Conservation (phyloP, 176 grass and related monocot species). For the Raddia distichophylla region DNA sequence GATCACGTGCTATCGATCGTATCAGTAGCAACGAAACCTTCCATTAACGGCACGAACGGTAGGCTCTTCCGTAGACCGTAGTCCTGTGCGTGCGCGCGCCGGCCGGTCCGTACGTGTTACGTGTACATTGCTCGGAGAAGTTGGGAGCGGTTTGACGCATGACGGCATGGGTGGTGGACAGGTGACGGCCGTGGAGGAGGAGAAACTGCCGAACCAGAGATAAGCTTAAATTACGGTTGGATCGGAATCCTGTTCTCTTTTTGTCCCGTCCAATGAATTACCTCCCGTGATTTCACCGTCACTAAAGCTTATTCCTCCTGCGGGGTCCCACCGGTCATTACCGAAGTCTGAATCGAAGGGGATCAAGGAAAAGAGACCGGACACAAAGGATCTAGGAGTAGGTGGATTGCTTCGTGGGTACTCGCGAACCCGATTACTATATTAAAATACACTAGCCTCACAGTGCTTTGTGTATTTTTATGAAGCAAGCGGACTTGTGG, state of each 20-base stretch:
- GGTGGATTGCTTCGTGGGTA: no score
- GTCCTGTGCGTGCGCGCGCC: no score
- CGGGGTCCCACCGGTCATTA: background rate
- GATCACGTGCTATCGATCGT: background rate
- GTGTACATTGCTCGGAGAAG: background rate
- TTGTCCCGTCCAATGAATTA: background rate
- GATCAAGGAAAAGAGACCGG: background rate
- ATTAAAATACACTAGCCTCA: no score
- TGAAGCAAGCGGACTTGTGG: no score
- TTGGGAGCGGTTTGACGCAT: constrained; percentile 17
- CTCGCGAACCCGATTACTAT: no score
- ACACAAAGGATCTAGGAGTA: background rate
- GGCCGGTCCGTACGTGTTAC: no score
- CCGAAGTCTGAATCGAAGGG: no score
- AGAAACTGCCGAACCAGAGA: background rate
- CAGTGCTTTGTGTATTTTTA: no score
- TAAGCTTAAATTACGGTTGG: constrained; percentile 20
- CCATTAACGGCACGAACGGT: constrained; percentile 1
- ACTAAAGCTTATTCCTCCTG: background rate
- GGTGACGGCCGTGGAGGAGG: background rate
- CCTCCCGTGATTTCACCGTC: background rate
- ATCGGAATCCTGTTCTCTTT: background rate
- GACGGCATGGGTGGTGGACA: constrained; percentile 3
- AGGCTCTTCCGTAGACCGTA: background rate
- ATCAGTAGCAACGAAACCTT: background rate